Conservation (phyloP, 1,284 basidiomycete species). For the Cystodermella granulosa region DNA sequence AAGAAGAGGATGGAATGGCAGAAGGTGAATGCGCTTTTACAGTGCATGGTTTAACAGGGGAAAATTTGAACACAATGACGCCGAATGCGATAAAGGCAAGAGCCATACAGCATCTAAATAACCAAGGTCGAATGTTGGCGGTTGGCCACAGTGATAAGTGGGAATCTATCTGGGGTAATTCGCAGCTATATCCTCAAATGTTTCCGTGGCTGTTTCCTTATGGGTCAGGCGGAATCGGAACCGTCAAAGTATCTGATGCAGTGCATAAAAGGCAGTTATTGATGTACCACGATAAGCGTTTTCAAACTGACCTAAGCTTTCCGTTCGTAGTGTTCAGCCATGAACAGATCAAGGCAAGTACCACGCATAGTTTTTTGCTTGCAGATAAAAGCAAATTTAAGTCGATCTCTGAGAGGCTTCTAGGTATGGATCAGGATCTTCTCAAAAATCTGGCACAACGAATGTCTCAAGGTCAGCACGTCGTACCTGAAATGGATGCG, state of each 20-base stretch:
- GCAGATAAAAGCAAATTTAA: constrained; percentile 18
- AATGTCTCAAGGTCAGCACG: constrained; percentile 15
- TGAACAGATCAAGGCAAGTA: constrained; percentile 19
- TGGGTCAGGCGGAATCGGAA: constrained; percentile 32
- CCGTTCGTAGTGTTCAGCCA: not conserved
- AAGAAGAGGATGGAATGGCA: constrained; percentile 29
- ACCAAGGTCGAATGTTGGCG: constrained; percentile 16
- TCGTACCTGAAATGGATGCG: constrained; percentile 23
- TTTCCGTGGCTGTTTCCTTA: constrained; percentile 43
- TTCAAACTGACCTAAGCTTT: constrained; percentile 15
- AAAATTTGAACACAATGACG: constrained; percentile 14
- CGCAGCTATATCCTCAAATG: too few relatives aligned
- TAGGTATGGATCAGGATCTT: constrained; percentile 9
- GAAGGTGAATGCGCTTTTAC: constrained; percentile 35
- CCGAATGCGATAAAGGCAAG: constrained; percentile 16
- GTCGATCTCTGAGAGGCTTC: constrained; percentile 13
- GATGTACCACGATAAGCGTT: constrained; percentile 30
- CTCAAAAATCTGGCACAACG: constrained; percentile 10
- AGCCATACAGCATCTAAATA: constrained; percentile 22
- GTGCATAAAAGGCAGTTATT: constrained; percentile 20
- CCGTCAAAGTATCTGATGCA: constrained; percentile 14
- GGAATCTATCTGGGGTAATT: constrained; percentile 31
- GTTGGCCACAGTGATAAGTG: constrained; percentile 19
- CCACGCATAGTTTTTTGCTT: constrained; percentile 16
- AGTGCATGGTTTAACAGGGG: constrained; percentile 34